A percentile compares a stretch with the other conserved stretches of the same genome.
phyloP scores from a whole-genome alignment of 768 basidiomycete genomes.

The Infundibulicybe gibba region DNA sequence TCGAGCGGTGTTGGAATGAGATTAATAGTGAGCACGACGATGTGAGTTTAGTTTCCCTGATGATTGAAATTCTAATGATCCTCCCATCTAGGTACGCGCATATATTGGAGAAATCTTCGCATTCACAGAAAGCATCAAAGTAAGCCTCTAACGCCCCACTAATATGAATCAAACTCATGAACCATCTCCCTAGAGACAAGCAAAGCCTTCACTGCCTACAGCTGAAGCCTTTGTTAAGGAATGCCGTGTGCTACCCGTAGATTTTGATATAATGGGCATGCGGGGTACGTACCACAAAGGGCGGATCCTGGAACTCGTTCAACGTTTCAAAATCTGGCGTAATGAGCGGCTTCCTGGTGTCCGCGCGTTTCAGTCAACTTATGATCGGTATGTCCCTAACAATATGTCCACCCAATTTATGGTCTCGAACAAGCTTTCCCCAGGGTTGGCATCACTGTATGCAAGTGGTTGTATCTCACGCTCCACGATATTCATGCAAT shows the following conservation, averaged over 20 bases:
- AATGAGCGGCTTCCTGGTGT: constrained; percentile 68
- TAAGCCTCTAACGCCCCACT: constrained; percentile 16
- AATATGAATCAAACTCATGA: constrained; percentile 1
- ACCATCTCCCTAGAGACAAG: constrained; percentile 47
- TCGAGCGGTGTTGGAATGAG: constrained; percentile 68
- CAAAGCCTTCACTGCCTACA: constrained; percentile 56
- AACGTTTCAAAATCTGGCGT: constrained; percentile 67
- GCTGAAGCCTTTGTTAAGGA: constrained; percentile 66
- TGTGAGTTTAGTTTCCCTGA: constrained; percentile 29
- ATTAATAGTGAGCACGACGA: constrained; percentile 79
- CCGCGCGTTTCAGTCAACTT: constrained; percentile 81
- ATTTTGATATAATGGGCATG: constrained; percentile 75
- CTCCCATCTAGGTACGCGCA: constrained; percentile 52
- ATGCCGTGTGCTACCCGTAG: constrained; percentile 49
- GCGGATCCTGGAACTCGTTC: constrained; percentile 58
- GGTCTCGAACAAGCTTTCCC: constrained; percentile 4
- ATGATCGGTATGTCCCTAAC: constrained; percentile 56
- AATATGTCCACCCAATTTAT: constrained; percentile 1
- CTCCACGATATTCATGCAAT: constrained; percentile 77
- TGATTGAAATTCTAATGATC: neutral
- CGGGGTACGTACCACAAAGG: constrained; percentile 58
- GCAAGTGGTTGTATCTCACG: constrained; percentile 75
- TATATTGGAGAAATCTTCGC: constrained; percentile 75
- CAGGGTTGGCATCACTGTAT: constrained; percentile 63
- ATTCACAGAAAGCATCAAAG: constrained; percentile 72